A percentile compares a stretch with the other conserved stretches of the same genome.
phyloP scores from a whole-genome alignment of 2,329 filamentous ascomycete genomes.

The Camillea tinctor region DNA sequence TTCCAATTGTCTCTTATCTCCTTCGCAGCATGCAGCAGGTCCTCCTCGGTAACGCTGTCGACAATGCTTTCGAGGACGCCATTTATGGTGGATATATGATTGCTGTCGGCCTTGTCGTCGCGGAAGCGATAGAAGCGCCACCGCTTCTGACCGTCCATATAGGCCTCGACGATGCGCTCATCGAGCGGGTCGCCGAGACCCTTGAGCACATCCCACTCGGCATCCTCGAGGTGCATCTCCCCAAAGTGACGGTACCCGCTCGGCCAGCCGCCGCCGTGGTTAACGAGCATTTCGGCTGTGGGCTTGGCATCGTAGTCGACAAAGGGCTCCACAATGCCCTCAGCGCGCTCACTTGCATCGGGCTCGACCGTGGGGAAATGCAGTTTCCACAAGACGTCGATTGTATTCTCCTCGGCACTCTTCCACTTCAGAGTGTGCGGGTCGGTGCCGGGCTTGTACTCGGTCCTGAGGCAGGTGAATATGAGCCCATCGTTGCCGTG shows the following conservation, averaged over 20 bases:
- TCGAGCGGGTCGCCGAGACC: conserved; percentile 71
- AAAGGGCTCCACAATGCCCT: conserved; percentile 62
- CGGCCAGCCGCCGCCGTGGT: conserved; percentile 55
- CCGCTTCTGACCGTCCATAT: conserved; percentile 67
- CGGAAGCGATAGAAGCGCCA: conserved; percentile 91
- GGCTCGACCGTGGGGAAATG: conserved; percentile 72
- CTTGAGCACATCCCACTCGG: conserved; percentile 86
- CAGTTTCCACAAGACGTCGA: conserved; percentile 84
- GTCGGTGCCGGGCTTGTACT: conserved; percentile 89
- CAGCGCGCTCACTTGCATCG: conserved; percentile 64
- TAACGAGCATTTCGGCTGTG: conserved; percentile 68
- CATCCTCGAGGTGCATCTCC: conserved; percentile 65
- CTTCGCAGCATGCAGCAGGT: conserved; percentile 68
- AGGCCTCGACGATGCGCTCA: conserved; percentile 87
- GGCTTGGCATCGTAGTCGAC: conserved; percentile 80
- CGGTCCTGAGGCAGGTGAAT: conserved; percentile 88
- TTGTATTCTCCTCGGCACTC: conserved; percentile 88
- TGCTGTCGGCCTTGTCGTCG: conserved; percentile 89
- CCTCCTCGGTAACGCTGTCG: conserved; percentile 79
- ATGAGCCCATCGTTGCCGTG: conserved; percentile 97
- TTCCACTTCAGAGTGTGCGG: conserved; percentile 98
- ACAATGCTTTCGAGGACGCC: conserved; percentile 89
- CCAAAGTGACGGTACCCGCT: conserved; percentile 64
- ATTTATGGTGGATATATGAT: conserved; percentile 79
- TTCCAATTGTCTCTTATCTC: conserved; percentile 83